Base-by-base conservation (phyloP, 176 grass and related monocot species). In the Saccharum spontaneum region DNA sequence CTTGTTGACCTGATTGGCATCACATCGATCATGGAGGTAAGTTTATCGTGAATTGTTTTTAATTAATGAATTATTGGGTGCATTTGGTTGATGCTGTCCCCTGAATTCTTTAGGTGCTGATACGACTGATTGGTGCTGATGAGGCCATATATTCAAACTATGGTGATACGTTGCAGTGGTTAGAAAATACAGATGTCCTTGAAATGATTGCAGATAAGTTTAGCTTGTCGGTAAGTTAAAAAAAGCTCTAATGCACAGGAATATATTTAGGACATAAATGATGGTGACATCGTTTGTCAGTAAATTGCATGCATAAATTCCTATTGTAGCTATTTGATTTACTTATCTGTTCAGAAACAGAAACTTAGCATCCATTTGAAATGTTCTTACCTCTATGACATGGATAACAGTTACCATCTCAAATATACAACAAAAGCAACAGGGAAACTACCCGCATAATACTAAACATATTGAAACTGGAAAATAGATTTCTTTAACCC, bases 1-100 rank as follows among this genome's bases (percentile, higher is more conserved):
- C 94, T 99, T 82, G 94, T 99, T 37, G 94, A 99, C 79, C 89
- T 99, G 78, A 94, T 96, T 86, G 97, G 93, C 36, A 96, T 99
- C 83, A 99, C 97, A 86, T 96, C 97, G 17, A 85, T 96, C 73
- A 96, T 99, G 91, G 93, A 99, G 94, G 97, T 87, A 43, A 87
- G 86, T 26, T 66, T 81, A 38, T 62, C 36, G n/a, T 60, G 61
- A 87, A 50, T 61, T 67, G 39, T 57, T 79, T 69, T 22, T 14
- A 26, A 79, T 81, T 40, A 71, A 73, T 75, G 30, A 57, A 83
- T 61, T 50, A 40, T 81, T 62, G 17, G 7, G 71, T 89, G 40
- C 69, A 84, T 60, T 75, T 90, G 60, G 26, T 75, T 87, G 75
- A 92, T 64, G 65, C 15, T 78, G 46, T 65, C 52, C 84, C 6